Evolutionary conservation across 1,139 yeast species (phyloP).

Genomic region (Geotrichum bryndzae): DNA sequence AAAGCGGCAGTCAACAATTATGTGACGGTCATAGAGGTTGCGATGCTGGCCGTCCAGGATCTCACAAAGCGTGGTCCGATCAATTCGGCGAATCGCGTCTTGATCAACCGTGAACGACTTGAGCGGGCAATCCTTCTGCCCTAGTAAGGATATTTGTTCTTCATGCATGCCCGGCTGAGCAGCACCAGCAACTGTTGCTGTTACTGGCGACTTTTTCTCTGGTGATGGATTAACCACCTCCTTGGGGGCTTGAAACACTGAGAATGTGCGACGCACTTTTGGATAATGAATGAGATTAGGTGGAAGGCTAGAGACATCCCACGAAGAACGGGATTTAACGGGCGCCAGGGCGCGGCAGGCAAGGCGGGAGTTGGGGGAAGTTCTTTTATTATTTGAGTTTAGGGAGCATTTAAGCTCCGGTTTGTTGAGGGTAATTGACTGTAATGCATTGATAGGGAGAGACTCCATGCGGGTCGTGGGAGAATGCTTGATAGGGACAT

Average conservation of each 20-base stretch:
- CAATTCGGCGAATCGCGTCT: slow-evolving; percentile 73
- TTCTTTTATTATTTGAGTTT: not conserved
- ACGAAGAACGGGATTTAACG: not conserved
- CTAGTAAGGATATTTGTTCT: slow-evolving; percentile 3
- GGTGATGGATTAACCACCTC: slow-evolving; percentile 30
- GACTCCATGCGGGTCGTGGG: slow-evolving; percentile 8
- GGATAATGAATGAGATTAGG: slow-evolving; percentile 10
- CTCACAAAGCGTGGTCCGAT: slow-evolving; percentile 55
- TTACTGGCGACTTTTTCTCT: slow-evolving; percentile 24
- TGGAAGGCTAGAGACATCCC: slow-evolving; percentile 4
- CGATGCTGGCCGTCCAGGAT: slow-evolving; percentile 54
- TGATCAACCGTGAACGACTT: slow-evolving; percentile 40
- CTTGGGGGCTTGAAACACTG: slow-evolving; percentile 50
- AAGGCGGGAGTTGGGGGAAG: not conserved
- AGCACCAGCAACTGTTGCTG: slow-evolving; percentile 15
- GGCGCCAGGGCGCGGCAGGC: not conserved
- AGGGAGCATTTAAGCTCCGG: slow-evolving; percentile 7
- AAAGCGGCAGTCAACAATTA: slow-evolving; percentile 85
- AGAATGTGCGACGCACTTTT: slow-evolving; percentile 56
- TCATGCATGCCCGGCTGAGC: slow-evolving; percentile 8
- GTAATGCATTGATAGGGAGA: slow-evolving; percentile 1
- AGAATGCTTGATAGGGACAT: slow-evolving; percentile 4
- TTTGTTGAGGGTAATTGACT: slow-evolving; percentile 6
- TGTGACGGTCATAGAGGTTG: slow-evolving; percentile 52
- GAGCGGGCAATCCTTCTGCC: slow-evolving; percentile 24